Conservation (phyloP, 2,329 filamentous ascomycete genomes). For the Botrytis squamosa region DNA sequence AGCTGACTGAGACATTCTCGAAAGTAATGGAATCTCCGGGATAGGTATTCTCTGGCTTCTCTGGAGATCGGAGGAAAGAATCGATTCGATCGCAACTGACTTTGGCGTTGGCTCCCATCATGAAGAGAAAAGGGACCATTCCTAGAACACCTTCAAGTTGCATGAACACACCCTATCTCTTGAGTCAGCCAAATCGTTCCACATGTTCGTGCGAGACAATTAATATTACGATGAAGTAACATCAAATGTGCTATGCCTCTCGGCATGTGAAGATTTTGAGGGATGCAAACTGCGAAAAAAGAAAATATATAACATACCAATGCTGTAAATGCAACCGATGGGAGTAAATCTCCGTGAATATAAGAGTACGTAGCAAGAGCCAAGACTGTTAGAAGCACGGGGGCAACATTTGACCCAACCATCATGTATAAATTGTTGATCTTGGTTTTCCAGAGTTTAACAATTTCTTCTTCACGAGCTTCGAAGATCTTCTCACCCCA, state of each 20-base stretch:
- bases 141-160: slow-evolving; percentile 67
- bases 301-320: slow-evolving; percentile 42
- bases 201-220: background rate
- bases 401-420: slow-evolving; percentile 63
- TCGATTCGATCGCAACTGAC: slow-evolving; percentile 71
- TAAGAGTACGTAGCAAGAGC: slow-evolving; percentile 67
- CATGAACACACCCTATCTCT: slow-evolving; percentile 58
- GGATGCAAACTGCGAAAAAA: background rate
- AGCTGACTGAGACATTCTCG: slow-evolving; percentile 64
- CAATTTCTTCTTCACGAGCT: slow-evolving; percentile 65
- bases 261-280: background rate
- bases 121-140: slow-evolving; percentile 68
- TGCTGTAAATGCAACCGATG: slow-evolving; percentile 77
- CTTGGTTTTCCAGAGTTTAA: slow-evolving; percentile 54
- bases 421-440: slow-evolving; percentile 30
- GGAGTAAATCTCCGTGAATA: slow-evolving; percentile 59
- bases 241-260: background rate
- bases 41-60: slow-evolving; percentile 55
- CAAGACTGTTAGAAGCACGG: slow-evolving; percentile 68
- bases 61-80: slow-evolving; percentile 63
- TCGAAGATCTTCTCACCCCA: slow-evolving; percentile 68
- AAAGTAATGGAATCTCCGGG: slow-evolving; percentile 61
- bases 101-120: slow-evolving; percentile 66
- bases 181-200: background rate
- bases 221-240: no score